A percentile compares a stretch with the other conserved stretches of the same genome.
Evolutionary conservation across 306 rosid genomes (phyloP).

Genomic region (Senna tora): DNA sequence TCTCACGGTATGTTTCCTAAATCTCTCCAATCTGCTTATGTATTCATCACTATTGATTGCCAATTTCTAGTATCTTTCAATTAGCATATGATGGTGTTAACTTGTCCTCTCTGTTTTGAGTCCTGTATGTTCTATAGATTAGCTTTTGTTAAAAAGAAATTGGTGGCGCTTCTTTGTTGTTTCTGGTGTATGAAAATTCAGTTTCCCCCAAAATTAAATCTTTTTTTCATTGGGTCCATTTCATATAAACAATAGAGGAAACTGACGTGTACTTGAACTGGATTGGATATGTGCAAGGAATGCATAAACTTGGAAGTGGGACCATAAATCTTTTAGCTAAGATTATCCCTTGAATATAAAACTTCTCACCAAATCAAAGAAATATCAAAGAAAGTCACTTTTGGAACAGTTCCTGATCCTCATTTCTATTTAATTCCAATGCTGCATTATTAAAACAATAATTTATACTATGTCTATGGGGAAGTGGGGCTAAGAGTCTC

Average conservation of each 20-base stretch:
- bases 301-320: slow-evolving; percentile 19
- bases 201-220: neutral
- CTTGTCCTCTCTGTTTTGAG: neutral
- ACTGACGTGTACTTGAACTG: slow-evolving; percentile 32
- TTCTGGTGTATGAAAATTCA: neutral
- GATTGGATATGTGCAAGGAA: slow-evolving; percentile 8
- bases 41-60: neutral
- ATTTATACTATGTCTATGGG: neutral
- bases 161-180: neutral
- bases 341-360: slow-evolving; percentile 10
- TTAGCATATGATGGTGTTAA: slow-evolving; percentile 22
- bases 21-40: slow-evolving; percentile 14
- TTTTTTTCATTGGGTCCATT: neutral
- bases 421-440: neutral
- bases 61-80: slow-evolving; percentile 8
- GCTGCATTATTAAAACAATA: slow-evolving; percentile 12
- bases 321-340: slow-evolving; percentile 1
- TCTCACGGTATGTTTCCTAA: slow-evolving; percentile 45
- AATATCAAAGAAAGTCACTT: neutral
- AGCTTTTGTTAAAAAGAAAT: neutral
- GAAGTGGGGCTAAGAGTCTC: slow-evolving; percentile 9
- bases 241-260: neutral
- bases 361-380: slow-evolving; percentile 2
- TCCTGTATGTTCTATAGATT: neutral
- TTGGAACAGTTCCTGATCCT: neutral